Evolutionary conservation across 2,329 filamentous ascomycete species (phyloP), one percentile per base, ranked within the genome.

Genomic region (Davidsoniella virescens): DNA sequence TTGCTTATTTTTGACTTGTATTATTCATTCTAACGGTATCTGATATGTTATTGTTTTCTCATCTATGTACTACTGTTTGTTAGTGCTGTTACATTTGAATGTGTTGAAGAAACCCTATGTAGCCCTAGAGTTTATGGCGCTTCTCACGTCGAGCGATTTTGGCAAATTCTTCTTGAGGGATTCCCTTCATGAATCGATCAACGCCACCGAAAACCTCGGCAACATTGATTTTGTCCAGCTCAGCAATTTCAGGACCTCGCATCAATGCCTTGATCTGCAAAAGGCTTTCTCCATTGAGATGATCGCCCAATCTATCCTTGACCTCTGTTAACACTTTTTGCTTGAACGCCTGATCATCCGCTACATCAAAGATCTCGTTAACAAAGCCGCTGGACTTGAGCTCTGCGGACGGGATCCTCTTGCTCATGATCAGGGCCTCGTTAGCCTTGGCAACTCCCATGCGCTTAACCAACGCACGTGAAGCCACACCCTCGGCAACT

Each of bases 401-500:
- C 61, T 94, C 87, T 20, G 81, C 76, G 26, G 76, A 76, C 0
- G 70, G 63, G 57, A 96, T 84, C 42, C 80, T 73, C 64, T 83
- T 84, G 59, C 83, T 87, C 82, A 94, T 92, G 57, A 98, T 80
- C 10, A 96, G 73, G 10, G 92, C 90, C 70, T 96, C 92, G 61
- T 93, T 94, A 8, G 87, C 88, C 62, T 85, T 84, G 52, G 76
- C 70, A 47, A 87, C 74, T 1, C 92, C 92, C 20, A 96, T 70
- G 0, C 90, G 71, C 58, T 82, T 75, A 12, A 92, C 85, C 52
- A 96, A 82, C 0, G 81, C 86, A 50, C 79, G 70, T 14, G 80
- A 86, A 0, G 87, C 80, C 44, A 82, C 86, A 39, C 90, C 92
- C 67, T 96, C 92, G 50, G 87, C 76, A 0, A 96, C 88, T 1